A percentile compares a stretch with the other conserved stretches of the same genome.
Conservation (phyloP, 306 rosid genomes). For the Prunus persica region Prunus_persica_NCBIv2 NC_034010.1:4525001-4525500, state of each 20-base stretch:
- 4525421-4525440: neutral
- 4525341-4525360: neutral
- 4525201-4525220: neutral
- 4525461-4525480: neutral
- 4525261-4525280: neutral
- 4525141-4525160: neutral
- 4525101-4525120: neutral
- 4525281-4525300: no score
- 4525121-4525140: neutral
- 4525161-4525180: neutral
- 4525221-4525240: neutral
- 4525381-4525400: neutral
- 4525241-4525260: neutral
- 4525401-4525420: no score
- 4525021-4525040: slow-evolving; percentile 26
- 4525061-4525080: slow-evolving; percentile 14
- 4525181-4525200: neutral
- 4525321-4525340: neutral
- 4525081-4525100: slow-evolving; percentile 19
- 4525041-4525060: neutral
- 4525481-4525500: neutral
- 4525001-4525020: neutral
- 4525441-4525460: neutral
- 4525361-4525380: neutral
- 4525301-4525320: neutral